phyloP scores from a whole-genome alignment of 345 rosid genomes.

The Pseudoturritis turrita region DNA sequence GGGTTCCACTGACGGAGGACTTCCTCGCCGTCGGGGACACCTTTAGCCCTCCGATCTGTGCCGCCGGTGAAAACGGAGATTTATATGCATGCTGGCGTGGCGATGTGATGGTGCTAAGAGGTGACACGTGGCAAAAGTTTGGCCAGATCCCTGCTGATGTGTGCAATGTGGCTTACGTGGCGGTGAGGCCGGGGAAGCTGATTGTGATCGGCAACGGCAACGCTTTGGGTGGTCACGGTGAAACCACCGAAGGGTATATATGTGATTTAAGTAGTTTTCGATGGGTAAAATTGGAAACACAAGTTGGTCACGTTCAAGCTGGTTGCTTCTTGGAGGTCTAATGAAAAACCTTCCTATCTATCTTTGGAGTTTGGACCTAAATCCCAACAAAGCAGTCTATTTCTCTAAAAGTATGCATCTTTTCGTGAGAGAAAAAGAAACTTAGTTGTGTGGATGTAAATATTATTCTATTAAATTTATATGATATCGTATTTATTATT shows the following conservation, averaged over 20 bases:
- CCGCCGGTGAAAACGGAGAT: constrained; percentile 8
- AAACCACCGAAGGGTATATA: not conserved
- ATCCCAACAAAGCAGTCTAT: not conserved
- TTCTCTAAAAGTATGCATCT: not conserved
- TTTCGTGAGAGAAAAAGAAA: not conserved
- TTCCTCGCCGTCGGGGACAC: constrained; percentile 19
- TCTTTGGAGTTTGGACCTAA: constrained; percentile 10
- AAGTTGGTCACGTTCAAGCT: constrained; percentile 54
- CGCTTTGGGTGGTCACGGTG: constrained; percentile 29
- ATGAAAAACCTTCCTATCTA: not conserved
- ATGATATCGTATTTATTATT: not conserved
- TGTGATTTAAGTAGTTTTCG: constrained; percentile 21
- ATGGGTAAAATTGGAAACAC: constrained; percentile 48
- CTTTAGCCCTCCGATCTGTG: constrained; percentile 39
- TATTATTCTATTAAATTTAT: not conserved
- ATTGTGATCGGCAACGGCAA: constrained; percentile 54
- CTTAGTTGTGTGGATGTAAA: not conserved
- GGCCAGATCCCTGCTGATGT: constrained; percentile 54
- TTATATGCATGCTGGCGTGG: constrained; percentile 44
- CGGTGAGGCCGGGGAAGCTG: constrained; percentile 41
- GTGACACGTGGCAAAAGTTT: constrained; percentile 41
- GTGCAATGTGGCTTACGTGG: constrained; percentile 31
- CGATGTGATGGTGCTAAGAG: constrained; percentile 27
- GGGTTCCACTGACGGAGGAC: constrained; percentile 38
- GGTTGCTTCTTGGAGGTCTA: constrained; percentile 61